Conservation (phyloP, 805 yeast species). For the Jamesozyma piceae region DNA sequence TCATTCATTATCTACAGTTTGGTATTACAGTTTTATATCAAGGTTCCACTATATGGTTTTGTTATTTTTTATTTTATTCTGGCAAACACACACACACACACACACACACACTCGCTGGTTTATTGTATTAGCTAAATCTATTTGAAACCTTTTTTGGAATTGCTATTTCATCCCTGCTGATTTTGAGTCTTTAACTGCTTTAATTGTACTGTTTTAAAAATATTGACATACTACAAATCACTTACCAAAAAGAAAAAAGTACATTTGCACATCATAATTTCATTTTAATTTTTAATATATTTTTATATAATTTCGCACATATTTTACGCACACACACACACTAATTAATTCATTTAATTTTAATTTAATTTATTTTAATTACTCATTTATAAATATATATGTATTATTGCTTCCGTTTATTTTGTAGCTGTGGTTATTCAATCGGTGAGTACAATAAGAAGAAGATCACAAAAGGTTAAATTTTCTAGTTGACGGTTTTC, state of each 20-base stretch:
- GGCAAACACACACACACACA: conserved; percentile 5
- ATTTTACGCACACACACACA: conserved; percentile 6
- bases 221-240: conserved; percentile 1
- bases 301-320: conserved; percentile 11
- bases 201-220: background rate
- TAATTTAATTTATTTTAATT: background rate
- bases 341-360: conserved; percentile 13
- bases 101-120: conserved; percentile 5
- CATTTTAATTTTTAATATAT: conserved; percentile 11
- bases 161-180: background rate
- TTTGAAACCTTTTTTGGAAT: background rate
- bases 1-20: background rate
- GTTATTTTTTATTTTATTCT: background rate
- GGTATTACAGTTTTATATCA: background rate
- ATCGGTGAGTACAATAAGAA: too few species aligned
- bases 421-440: too few species aligned
- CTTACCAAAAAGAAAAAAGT: conserved; percentile 4
- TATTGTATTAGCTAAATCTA: background rate
- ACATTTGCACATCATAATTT: conserved; percentile 11
- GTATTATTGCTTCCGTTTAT: background rate
- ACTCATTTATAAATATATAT: background rate
- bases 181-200: background rate
- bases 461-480: too few species aligned
- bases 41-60: background rate
- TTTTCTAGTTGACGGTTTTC: too few species aligned